Conservation (phyloP, 306 rosid genomes). For the Lathyrus tuberosus region DNA sequence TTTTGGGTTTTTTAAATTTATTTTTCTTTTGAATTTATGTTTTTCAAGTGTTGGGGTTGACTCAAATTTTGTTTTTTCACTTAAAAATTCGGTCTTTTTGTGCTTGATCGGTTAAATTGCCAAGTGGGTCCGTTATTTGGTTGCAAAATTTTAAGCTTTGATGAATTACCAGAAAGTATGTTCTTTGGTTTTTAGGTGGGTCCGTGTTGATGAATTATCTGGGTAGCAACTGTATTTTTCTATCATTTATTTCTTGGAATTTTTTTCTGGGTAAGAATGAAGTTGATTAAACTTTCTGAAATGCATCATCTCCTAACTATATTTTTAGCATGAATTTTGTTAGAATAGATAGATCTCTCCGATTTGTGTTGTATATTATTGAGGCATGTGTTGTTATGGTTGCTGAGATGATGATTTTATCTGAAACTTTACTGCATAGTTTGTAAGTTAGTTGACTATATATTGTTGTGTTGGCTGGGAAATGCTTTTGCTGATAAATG, state of each 20-base stretch:
- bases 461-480: slow-evolving; percentile 27
- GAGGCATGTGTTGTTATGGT: slow-evolving; percentile 26
- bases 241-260: not conserved
- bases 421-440: slow-evolving; percentile 5
- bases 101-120: slow-evolving; percentile 39
- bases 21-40: slow-evolving; percentile 1
- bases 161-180: slow-evolving; percentile 18
- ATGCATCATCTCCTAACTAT: slow-evolving; percentile 22
- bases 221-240: slow-evolving; percentile 14
- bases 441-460: slow-evolving; percentile 45
- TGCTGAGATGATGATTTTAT: slow-evolving; percentile 8
- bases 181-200: slow-evolving; percentile 40
- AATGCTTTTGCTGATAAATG: slow-evolving; percentile 24
- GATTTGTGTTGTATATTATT: slow-evolving; percentile 24
- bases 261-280: slow-evolving; percentile 15
- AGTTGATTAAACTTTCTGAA: slow-evolving; percentile 30
- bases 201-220: slow-evolving; percentile 35
- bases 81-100: slow-evolving; percentile 8
- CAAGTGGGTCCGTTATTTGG: slow-evolving; percentile 48
- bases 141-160: slow-evolving; percentile 33
- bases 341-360: slow-evolving; percentile 6
- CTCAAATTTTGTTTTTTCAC: slow-evolving; percentile 26
- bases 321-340: not conserved
- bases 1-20: not conserved
- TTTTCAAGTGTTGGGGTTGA: slow-evolving; percentile 38